A percentile compares a stretch with the other conserved stretches of the same genome.
These are phyloP conservation scores for Picea engelmannii DNA, from an alignment of 83 land plant genomes.

Conservation along the genomic window DNA sequence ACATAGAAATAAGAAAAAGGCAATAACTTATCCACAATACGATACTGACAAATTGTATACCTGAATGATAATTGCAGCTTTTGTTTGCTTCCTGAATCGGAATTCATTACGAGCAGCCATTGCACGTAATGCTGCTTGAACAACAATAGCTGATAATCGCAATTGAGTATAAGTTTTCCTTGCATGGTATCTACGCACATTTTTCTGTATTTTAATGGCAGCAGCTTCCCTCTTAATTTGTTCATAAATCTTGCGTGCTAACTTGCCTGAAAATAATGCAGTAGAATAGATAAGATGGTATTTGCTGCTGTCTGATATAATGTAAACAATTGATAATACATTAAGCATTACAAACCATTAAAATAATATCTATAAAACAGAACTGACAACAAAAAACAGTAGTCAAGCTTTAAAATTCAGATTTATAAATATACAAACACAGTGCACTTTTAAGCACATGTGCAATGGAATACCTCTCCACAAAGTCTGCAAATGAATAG, in stretches of 20 bases:
- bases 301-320: not conserved
- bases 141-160: conserved; percentile 46
- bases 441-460: not conserved
- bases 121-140: conserved; percentile 67
- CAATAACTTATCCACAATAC: not conserved
- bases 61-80: conserved; percentile 77
- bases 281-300: not conserved
- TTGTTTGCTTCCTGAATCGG: conserved; percentile 50
- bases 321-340: not conserved
- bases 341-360: no score
- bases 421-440: not conserved
- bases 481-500: conserved; percentile 39
- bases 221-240: conserved; percentile 63
- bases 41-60: conserved; percentile 23
- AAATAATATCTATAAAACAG: not conserved
- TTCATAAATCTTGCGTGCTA: conserved; percentile 64
- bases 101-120: conserved; percentile 73
- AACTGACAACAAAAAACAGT: not conserved
- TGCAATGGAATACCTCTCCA: conserved; percentile 41
- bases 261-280: conserved; percentile 36
- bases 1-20: not conserved
- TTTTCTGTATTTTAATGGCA: conserved; percentile 66
- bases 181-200: conserved; percentile 49
- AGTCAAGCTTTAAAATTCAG: not conserved
- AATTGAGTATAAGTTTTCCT: conserved; percentile 36